Evolutionary conservation across 805 yeast species (phyloP), one percentile per base, ranked within the genome.

Genomic region (Jamesozyma gamospora): DNA sequence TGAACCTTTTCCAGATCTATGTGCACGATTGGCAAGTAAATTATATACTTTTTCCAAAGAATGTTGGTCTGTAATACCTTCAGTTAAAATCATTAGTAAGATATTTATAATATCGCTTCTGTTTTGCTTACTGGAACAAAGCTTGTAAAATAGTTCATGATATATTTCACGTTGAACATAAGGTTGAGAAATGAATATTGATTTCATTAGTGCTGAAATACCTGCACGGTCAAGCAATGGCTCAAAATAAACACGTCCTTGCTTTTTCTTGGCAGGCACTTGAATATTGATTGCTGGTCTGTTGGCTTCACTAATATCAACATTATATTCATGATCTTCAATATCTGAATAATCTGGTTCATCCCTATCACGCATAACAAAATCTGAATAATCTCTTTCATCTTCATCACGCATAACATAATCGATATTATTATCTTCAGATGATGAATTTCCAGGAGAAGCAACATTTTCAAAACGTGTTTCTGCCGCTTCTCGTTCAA

Each of bases 171-270:
- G 67, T 43, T 74, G 77, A 47, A 64, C 67, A 49, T 74, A 71
- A 1, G 77, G 70, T 48, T 79, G 83, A 1, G 94, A 88, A 17
- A 82, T 67, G 61, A 82, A 88, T 2, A 85, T 64, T 35, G 84
- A 66, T 43, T 86, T 71, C 40, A 84, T 56, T 28, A 88, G 49
- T 0, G 95, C 71, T 4, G 92, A 78, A 38, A 83, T 74, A 10
- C 95, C 95, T 5, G 74, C 62, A 36, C 76, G 71, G 51, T 88
- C 96, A 40, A 85, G 69, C 46, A 88, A 59, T 2, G 94, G 83
- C 2, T 82, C 67, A 56, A 72, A 70, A 53, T 62, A 74, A 2
- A 69, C 27, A 8, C 37, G 30, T 6, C 15, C 33, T 10, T 31
- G 15, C 28, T 40, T 45, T 37, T 45, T 42, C 29, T 39, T 41